phyloP scores from a whole-genome alignment of 2,329 filamentous ascomycete genomes.

The Paecilomyces sp. region DNA sequence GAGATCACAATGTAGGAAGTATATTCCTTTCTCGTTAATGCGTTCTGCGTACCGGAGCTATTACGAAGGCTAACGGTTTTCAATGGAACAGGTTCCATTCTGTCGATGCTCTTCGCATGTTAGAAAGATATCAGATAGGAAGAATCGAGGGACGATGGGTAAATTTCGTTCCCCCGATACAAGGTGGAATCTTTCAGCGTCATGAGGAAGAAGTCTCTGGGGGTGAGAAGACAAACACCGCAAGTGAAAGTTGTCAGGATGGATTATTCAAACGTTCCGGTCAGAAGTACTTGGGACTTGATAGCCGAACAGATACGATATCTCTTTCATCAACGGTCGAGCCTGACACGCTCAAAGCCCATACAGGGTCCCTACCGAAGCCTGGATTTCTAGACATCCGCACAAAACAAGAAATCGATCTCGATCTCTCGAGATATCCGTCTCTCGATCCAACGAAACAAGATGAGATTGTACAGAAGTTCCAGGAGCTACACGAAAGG shows the following conservation, averaged over 20 bases:
- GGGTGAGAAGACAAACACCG: conserved; percentile 35
- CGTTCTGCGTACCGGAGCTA: conserved; percentile 5
- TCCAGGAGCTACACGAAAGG: conserved; percentile 66
- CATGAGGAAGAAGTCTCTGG: conserved; percentile 36
- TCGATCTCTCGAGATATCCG: conserved; percentile 77
- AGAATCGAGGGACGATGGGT: conserved; percentile 72
- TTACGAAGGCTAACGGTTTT: conserved; percentile 1
- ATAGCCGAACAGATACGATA: conserved; percentile 26
- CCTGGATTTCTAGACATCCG: conserved; percentile 63
- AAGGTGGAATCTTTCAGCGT: conserved; percentile 70
- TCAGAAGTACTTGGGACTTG: conserved; percentile 34
- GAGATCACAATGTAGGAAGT: conserved; percentile 71
- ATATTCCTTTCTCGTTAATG: conserved; percentile 26
- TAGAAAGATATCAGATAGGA: conserved; percentile 79
- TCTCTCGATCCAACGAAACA: conserved; percentile 67
- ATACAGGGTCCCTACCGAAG: conserved; percentile 26
- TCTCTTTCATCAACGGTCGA: conserved; percentile 17
- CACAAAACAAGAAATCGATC: conserved; percentile 65
- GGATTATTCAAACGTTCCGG: conserved; percentile 55
- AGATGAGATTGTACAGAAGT: conserved; percentile 67
- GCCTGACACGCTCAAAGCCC: conserved; percentile 15
- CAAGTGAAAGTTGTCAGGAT: conserved; percentile 49
- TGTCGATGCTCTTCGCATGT: conserved; percentile 62
- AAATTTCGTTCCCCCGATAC: conserved; percentile 87
- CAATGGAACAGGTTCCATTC: conserved; percentile 65